Percentiles rank a stretch among this genome's conserved stretches.
Evolutionary conservation across 768 basidiomycete genomes (phyloP).

Genomic region (Suillus tomentosus): DNA sequence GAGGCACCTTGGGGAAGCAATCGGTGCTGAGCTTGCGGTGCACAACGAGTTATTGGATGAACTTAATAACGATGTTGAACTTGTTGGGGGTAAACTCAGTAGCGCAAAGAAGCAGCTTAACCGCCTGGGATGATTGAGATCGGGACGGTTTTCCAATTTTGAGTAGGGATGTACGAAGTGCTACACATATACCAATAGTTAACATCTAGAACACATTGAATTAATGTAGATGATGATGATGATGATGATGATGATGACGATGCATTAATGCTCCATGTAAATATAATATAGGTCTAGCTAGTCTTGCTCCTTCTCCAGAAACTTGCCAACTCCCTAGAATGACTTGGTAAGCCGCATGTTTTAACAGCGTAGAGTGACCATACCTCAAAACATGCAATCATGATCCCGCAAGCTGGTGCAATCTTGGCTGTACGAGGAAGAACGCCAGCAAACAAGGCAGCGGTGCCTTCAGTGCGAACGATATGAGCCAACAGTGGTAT

Average conservation of each 20-base stretch:
- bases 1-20: conserved; percentile 83
- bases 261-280: conserved; percentile 10
- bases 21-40: conserved; percentile 74
- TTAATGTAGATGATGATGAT: conserved; percentile 18
- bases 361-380: conserved; percentile 19
- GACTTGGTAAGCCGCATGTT: conserved; percentile 18
- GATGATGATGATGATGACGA: background rate
- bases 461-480: conserved; percentile 72
- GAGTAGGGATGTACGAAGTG: conserved; percentile 10
- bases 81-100: conserved; percentile 76
- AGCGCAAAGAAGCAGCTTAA: conserved; percentile 82
- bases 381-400: conserved; percentile 96
- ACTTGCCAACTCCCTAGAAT: conserved; percentile 58
- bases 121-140: conserved; percentile 54
- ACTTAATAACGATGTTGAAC: conserved; percentile 74
- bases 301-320: conserved; percentile 42
- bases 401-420: conserved; percentile 96
- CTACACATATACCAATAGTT: conserved; percentile 26
- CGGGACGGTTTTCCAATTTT: conserved; percentile 7
- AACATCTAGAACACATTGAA: conserved; percentile 18
- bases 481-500: conserved; percentile 70
- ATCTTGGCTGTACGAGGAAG: conserved; percentile 92
- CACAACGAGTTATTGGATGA: conserved; percentile 90
- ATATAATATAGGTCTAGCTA: conserved; percentile 29
- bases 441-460: conserved; percentile 82